Evolutionary conservation across 306 rosid genomes (phyloP), one percentile per base, ranked within the genome.

Genomic region (Prunus persica): DNA sequence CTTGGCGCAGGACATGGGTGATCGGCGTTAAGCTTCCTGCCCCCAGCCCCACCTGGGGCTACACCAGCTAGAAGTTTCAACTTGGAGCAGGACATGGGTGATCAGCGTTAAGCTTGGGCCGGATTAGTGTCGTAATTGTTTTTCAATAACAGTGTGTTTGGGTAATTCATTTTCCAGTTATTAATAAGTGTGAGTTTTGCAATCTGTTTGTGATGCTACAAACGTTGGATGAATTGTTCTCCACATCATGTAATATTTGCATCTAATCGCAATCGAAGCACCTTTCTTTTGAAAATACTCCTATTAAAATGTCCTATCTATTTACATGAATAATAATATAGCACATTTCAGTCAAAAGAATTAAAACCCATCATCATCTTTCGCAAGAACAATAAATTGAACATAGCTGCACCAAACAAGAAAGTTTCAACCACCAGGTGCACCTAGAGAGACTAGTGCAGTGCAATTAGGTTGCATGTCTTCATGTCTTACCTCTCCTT

Each of bases 401-500:
- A 52, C 8, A 22, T 75, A 69, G 14, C 49, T 43, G 46, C 41
- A 74, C 63, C 28, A 5, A 13, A 60, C 8, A 5, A 28, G 22
- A 20, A 9, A 28, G 61, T 32, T 34, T 65, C 73, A 71, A 45
- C 77, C 3, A 55, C 73, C 50, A 41, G 45, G 43, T 49, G 32
- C 65, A 14, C 76, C 76, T 45, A 54, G 22, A 68, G 15, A 28
- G 8, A 38, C 0, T 38, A 38, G 43, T 6, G 9, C 43, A 11
- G 57, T 25, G 43, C 55, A 51, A 51, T 16, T 34, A 47, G 65
- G 11, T 8, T 43, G 22, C 24, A 45, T 25, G 11, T 76, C 67
- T 43, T 38, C 45, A 68, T 14, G 54, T n/a, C 69, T 71, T 56
- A 61, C 65, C 61, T 49, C 50, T 47, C 80, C 16, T 1, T 45